phyloP scores from a whole-genome alignment of 306 rosid species.

The Quercus bicolor region DNA sequence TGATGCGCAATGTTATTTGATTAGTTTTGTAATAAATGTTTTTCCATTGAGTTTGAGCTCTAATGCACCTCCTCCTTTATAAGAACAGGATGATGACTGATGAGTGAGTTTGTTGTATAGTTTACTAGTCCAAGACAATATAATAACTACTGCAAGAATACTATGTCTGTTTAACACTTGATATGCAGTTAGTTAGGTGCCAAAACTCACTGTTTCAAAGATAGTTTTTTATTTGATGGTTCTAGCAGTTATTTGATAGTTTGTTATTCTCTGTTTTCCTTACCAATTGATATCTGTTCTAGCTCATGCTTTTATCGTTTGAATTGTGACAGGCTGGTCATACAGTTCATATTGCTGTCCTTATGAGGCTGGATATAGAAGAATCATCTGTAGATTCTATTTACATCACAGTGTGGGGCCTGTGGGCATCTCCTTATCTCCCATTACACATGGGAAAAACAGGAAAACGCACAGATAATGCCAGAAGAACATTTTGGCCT shows the following conservation, averaged over 20 bases:
- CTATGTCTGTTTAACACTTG: too few relatives aligned
- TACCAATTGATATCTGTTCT: neutral
- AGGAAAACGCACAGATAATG: conserved; percentile 62
- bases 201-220: too few relatives aligned
- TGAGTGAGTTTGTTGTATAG: too few relatives aligned
- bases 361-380: conserved; percentile 84
- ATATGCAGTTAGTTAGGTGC: too few relatives aligned
- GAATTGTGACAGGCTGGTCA: conserved; percentile 63
- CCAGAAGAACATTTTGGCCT: conserved; percentile 72
- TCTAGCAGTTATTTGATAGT: neutral
- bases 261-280: neutral
- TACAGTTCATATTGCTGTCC: conserved; percentile 83
- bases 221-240: neutral
- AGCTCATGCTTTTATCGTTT: conserved; percentile 19
- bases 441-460: conserved; percentile 93
- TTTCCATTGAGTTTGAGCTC: too few relatives aligned
- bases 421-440: conserved; percentile 82
- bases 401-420: conserved; percentile 54
- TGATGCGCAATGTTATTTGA: neutral
- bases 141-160: too few relatives aligned
- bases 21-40: too few relatives aligned
- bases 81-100: too few relatives aligned
- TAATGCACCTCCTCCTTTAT: too few relatives aligned
- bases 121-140: too few relatives aligned
- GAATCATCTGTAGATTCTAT: conserved; percentile 63